These are phyloP conservation scores for Ilyonectria destructans DNA, from an alignment of 2,329 filamentous ascomycete species.

Conservation along the genomic window DNA sequence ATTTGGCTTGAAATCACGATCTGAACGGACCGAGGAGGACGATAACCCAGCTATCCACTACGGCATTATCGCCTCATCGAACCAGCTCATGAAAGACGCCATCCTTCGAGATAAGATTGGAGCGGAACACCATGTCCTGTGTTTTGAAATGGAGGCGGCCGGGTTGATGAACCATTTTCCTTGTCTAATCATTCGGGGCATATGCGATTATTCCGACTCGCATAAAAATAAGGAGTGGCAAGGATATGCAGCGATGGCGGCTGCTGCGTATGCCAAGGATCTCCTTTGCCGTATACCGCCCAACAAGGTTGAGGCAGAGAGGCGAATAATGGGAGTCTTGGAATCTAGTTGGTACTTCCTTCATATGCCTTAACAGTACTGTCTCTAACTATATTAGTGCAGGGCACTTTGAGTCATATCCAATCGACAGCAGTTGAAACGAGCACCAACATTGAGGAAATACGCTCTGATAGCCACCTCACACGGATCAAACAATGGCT, in stretches of 20 bases:
- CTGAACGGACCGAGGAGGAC: not conserved
- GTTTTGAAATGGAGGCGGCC: conserved; percentile 25
- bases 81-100: not conserved
- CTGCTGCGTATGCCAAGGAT: conserved; percentile 44
- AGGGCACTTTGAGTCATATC: no score
- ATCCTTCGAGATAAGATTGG: not conserved
- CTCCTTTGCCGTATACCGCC: not conserved
- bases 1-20: not conserved
- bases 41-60: not conserved
- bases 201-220: conserved; percentile 58
- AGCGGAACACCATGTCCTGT: not conserved
- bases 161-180: conserved; percentile 37
- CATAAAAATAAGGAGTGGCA: conserved; percentile 59
- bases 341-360: no score
- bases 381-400: no score
- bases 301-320: not conserved
- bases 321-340: no score
- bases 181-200: conserved; percentile 53
- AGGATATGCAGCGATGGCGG: conserved; percentile 49
- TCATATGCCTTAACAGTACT: no score
- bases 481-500: conserved; percentile 34
- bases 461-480: no score
- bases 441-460: no score
- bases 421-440: no score
- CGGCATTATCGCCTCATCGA: not conserved